Percentiles rank a stretch among this genome's conserved stretches.
These are phyloP conservation scores for Darksidea phi DNA, from an alignment of 495 filamentous ascomycete species.

Conservation along the genomic window DNA sequence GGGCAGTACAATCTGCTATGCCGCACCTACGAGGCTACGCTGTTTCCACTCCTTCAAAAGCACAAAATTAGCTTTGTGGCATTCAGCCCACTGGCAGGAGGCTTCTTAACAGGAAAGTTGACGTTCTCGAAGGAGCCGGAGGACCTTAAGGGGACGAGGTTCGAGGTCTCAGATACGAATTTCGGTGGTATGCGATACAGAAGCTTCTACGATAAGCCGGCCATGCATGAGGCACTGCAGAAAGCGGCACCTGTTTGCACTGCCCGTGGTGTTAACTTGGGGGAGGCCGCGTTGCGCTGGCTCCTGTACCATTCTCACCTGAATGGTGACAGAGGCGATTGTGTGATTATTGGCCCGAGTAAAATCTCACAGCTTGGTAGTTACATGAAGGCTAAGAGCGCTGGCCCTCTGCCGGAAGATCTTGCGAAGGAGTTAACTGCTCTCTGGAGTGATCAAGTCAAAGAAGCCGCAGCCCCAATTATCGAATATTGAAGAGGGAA, in stretches of 20 bases:
- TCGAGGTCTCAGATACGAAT: constrained; percentile 6
- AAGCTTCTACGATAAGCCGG: constrained; percentile 15
- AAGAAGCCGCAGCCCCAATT: constrained; percentile 2
- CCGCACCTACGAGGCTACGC: constrained; percentile 34
- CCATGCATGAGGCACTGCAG: constrained; percentile 9
- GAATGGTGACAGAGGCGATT: constrained; percentile 3
- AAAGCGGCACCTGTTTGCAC: constrained; percentile 3
- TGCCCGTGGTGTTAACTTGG: background rate
- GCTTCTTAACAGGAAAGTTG: constrained; percentile 45
- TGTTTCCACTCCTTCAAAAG: constrained; percentile 19
- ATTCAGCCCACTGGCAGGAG: constrained; percentile 15
- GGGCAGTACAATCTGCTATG: constrained; percentile 48
- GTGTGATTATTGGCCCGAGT: constrained; percentile 13
- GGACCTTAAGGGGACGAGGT: constrained; percentile 14
- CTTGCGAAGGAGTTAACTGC: constrained; percentile 5
- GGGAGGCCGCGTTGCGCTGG: constrained; percentile 10
- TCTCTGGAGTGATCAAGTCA: constrained; percentile 4
- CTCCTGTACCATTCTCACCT: background rate
- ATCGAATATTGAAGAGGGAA: background rate
- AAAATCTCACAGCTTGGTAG: background rate
- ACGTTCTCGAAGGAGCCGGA: background rate
- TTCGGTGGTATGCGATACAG: background rate
- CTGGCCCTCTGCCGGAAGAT: background rate
- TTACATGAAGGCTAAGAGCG: background rate
- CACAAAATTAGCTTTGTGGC: constrained; percentile 10